Base-by-base conservation (phyloP, 164 flowering plant genomes). In the Protea cynaroides region DNA sequence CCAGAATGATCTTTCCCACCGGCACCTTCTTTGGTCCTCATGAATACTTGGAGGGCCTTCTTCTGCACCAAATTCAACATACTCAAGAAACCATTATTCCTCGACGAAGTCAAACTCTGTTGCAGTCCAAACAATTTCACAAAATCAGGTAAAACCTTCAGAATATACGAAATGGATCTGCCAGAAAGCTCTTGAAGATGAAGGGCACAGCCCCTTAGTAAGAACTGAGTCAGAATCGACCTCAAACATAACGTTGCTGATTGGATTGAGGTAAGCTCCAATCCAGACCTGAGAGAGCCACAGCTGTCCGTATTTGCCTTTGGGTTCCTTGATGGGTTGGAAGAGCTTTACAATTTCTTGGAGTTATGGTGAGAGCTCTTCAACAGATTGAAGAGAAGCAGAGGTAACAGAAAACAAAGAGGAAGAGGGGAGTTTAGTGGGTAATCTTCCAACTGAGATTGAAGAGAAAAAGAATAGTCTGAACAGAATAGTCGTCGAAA, bases 271-370 rank as follows among this genome's bases (percentile, higher is more conserved):
- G 58, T 71, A 89, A 21, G 99, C 97, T 61, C 90, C 67, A 21
- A 94, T 95, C 97, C 97, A 94, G 8, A 94, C 97, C 84, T 91
- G 99, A 18, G 98, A 94, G 37, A 94, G n/a, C n/a, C n/a, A n/a
- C n/a, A 91, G 75, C 74, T 94, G 98, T 72, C 87, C 83, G 79
- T 89, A 94, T 73, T 89, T 94, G 58, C 95, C 87, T 65, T 81
- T 85, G 8, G 93, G 82, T 40, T 89, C 86, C 46, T 76, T 68
- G 1, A 85, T 96, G n/a, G 90, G 71, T 72, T 89, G 97, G 71
- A 94, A 91, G 19, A 86, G 96, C 14, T 75, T 77, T 61, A 94
- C 66, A 58, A 91, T 94, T 38, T 82, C 83, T 65, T 84, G 97
- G 43, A 94, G 96, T 66, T 83, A 85, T 40, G 87, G 88, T 0